These are phyloP conservation scores for Claviceps capensis DNA, from an alignment of 2,329 filamentous ascomycete species.

Conservation along the genomic window DNA sequence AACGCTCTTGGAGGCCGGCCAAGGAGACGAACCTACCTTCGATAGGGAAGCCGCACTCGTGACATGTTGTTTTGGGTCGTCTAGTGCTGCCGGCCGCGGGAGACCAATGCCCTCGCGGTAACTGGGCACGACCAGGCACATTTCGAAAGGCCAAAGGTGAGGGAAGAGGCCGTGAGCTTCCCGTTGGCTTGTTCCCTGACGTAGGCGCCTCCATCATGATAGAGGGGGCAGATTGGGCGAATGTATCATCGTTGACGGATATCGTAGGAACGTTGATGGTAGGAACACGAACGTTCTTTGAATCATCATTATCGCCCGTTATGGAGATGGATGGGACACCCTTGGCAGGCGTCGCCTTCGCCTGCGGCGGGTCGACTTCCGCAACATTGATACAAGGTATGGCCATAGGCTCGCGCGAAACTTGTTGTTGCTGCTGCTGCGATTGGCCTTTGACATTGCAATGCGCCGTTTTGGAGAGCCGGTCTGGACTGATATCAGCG, in stretches of 20 bases:
- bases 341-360: slow-evolving; percentile 15
- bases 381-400: slow-evolving; percentile 42
- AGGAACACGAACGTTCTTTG: slow-evolving; percentile 19
- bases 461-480: slow-evolving; percentile 15
- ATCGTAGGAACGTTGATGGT: slow-evolving; percentile 37
- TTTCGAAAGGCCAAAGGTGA: slow-evolving; percentile 25
- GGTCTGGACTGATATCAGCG: slow-evolving; percentile 50
- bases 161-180: slow-evolving; percentile 25
- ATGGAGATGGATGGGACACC: slow-evolving; percentile 24
- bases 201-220: slow-evolving; percentile 30
- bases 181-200: slow-evolving; percentile 25
- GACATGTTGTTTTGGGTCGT: slow-evolving; percentile 59
- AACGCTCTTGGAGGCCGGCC: slow-evolving; percentile 56
- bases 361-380: slow-evolving; percentile 27
- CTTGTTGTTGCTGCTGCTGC: slow-evolving; percentile 8
- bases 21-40: slow-evolving; percentile 82
- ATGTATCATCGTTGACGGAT: slow-evolving; percentile 22
- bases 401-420: slow-evolving; percentile 22
- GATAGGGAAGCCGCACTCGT: slow-evolving; percentile 72
- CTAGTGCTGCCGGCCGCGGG: slow-evolving; percentile 32
- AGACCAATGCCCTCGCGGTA: slow-evolving; percentile 44
- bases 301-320: slow-evolving; percentile 14
- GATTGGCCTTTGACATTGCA: slow-evolving; percentile 5
- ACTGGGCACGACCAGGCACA: slow-evolving; percentile 23
- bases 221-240: slow-evolving; percentile 26